A percentile compares a stretch with the other conserved stretches of the same genome.
Evolutionary conservation across 2,329 filamentous ascomycete species (phyloP).

Genomic region (Blastomyces parvus): DNA sequence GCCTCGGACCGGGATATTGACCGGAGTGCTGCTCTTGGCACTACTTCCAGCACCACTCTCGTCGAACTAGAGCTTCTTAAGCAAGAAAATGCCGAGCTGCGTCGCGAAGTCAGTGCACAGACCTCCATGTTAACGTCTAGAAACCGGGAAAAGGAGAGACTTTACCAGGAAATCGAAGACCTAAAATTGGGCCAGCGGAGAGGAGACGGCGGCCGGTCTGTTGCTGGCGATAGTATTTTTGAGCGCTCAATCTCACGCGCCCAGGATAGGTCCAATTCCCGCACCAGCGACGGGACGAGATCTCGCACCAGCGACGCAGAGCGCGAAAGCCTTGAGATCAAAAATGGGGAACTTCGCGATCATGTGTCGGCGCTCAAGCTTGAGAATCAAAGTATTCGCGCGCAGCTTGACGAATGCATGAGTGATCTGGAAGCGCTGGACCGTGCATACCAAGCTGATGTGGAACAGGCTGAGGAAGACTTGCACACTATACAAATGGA

Average conservation of each 20-base stretch:
- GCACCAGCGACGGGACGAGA: constrained; percentile 59
- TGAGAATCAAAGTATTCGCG: constrained; percentile 78
- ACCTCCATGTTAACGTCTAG: constrained; percentile 95
- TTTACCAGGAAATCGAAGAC: constrained; percentile 96
- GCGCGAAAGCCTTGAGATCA: constrained; percentile 76
- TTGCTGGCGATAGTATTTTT: constrained; percentile 76
- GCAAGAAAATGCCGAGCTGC: constrained; percentile 84
- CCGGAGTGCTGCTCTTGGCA: constrained; percentile 41
- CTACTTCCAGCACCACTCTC: constrained; percentile 56
- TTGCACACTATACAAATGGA: constrained; percentile 69
- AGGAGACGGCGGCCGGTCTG: constrained; percentile 49
- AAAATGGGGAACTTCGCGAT: constrained; percentile 73
- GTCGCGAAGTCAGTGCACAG: constrained; percentile 87
- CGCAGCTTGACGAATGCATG: constrained; percentile 69
- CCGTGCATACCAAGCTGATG: constrained; percentile 65
- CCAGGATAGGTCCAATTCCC: constrained; percentile 62
- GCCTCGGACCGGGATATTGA: constrained; percentile 28
- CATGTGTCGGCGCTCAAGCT: constrained; percentile 77
- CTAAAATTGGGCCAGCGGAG: constrained; percentile 80
- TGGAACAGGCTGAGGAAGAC: constrained; percentile 70
- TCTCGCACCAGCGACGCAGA: constrained; percentile 63
- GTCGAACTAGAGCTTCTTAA: constrained; percentile 78
- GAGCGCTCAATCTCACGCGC: constrained; percentile 89
- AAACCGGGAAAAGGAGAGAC: constrained; percentile 85
- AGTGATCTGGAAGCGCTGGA: constrained; percentile 69